A percentile compares a stretch with the other conserved stretches of the same genome.
Evolutionary conservation across 2,329 filamentous ascomycete genomes (phyloP).

Genomic region (Aspergillus costaricaensis): DNA sequence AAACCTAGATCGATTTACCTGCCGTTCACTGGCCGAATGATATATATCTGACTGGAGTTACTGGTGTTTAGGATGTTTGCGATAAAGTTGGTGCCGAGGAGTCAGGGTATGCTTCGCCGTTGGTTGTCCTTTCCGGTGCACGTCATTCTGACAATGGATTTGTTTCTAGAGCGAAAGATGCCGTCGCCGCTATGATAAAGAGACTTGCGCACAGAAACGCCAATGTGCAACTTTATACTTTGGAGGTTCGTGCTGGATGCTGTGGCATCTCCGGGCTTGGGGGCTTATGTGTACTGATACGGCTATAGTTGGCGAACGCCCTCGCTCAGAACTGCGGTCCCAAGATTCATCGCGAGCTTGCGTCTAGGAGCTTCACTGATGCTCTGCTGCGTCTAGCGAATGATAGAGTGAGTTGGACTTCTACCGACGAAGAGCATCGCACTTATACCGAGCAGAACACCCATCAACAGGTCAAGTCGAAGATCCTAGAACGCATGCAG

Average conservation of each 20-base stretch:
- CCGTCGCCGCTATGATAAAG: constrained; percentile 87
- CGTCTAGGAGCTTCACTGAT: constrained; percentile 91
- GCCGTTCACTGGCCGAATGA: not conserved
- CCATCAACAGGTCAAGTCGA: constrained; percentile 92
- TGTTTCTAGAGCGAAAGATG: constrained; percentile 68
- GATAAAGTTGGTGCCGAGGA: constrained; percentile 59
- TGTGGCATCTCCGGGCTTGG: not conserved
- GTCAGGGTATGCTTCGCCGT: constrained; percentile 39
- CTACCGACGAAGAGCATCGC: constrained; percentile 2
- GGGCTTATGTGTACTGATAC: constrained; percentile 7
- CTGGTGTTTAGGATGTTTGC: constrained; percentile 56
- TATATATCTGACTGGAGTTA: constrained; percentile 19
- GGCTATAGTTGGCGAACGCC: constrained; percentile 76
- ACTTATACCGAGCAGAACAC: constrained; percentile 64
- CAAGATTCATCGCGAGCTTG: constrained; percentile 83
- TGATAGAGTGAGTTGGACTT: constrained; percentile 61
- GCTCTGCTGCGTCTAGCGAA: constrained; percentile 85
- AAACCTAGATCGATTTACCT: not conserved
- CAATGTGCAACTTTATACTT: constrained; percentile 92
- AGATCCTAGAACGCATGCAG: constrained; percentile 94
- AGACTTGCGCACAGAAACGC: constrained; percentile 89
- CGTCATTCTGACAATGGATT: not conserved
- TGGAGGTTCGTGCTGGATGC: constrained; percentile 61
- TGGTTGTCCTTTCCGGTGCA: not conserved
- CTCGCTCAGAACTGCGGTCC: constrained; percentile 89